These are phyloP conservation scores for Tetrapyrgos nigripes DNA, from an alignment of 1,284 basidiomycete genomes.

Conservation along the genomic window DNA sequence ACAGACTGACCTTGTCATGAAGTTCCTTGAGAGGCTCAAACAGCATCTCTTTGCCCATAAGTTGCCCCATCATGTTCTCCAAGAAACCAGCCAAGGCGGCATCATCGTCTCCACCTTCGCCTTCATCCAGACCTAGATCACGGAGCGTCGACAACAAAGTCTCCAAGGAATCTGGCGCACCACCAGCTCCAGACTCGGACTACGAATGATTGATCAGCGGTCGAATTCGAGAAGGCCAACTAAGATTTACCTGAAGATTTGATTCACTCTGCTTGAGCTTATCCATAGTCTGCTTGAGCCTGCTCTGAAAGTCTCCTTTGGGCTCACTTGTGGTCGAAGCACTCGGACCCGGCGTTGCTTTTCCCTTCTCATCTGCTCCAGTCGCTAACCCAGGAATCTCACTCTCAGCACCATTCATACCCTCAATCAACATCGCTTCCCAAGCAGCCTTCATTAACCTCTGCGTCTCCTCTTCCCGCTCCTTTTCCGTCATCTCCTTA, in stretches of 20 bases:
- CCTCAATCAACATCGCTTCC: conserved; percentile 79
- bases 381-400: conserved; percentile 6
- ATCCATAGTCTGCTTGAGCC: conserved; percentile 81
- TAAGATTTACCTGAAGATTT: conserved; percentile 45
- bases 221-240: neutral
- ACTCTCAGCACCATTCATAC: conserved; percentile 51
- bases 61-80: conserved; percentile 91
- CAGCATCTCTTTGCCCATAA: conserved; percentile 94
- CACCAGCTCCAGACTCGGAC: conserved; percentile 35
- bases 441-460: conserved; percentile 68
- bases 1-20: conserved; percentile 70
- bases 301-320: conserved; percentile 69
- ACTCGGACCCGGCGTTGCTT: conserved; percentile 5
- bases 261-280: conserved; percentile 80
- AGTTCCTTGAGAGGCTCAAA: conserved; percentile 95
- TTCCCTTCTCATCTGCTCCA: conserved; percentile 8
- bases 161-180: conserved; percentile 50
- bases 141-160: conserved; percentile 55
- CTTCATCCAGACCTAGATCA: conserved; percentile 44
- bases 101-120: conserved; percentile 52
- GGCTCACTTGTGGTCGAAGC: conserved; percentile 34
- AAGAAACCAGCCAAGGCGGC: conserved; percentile 79
- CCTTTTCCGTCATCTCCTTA: conserved; percentile 27
- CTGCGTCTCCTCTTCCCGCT: conserved; percentile 46
- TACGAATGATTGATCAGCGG: conserved; percentile 27